These are phyloP conservation scores for Aspergillus sp. DNA, from an alignment of 2,329 filamentous ascomycete species.

Conservation along the genomic window DNA sequence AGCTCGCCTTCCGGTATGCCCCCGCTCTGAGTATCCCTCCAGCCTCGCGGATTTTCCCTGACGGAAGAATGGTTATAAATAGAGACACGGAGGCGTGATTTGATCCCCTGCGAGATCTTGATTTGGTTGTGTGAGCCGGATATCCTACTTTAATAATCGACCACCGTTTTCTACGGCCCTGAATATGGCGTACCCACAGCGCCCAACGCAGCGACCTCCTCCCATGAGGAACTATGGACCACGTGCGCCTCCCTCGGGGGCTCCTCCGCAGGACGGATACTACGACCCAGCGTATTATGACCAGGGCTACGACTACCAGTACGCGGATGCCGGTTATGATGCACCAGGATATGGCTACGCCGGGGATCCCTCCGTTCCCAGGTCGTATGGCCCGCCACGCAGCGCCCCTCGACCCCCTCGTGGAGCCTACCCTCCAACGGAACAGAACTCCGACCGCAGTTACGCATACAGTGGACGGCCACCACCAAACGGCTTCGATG, in stretches of 20 bases:
- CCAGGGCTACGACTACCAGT: conserved; percentile 24
- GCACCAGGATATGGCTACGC: conserved; percentile 26
- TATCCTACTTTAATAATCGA: not conserved
- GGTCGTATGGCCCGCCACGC: conserved; percentile 24
- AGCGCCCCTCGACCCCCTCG: conserved; percentile 32
- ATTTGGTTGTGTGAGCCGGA: too few relatives aligned
- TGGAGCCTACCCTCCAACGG: conserved; percentile 24
- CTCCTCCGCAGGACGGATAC: conserved; percentile 24
- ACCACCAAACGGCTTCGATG: conserved; percentile 21
- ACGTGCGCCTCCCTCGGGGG: conserved; percentile 20
- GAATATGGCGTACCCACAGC: conserved; percentile 38
- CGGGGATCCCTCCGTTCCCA: conserved; percentile 22
- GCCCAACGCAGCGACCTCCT: conserved; percentile 29
- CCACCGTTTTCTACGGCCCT: not conserved
- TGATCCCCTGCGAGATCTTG: not conserved
- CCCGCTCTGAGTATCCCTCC: not conserved
- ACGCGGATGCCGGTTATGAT: conserved; percentile 23
- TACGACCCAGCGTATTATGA: conserved; percentile 25
- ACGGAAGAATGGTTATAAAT: not conserved
- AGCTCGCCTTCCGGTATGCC: not conserved
- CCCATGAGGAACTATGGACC: conserved; percentile 32
- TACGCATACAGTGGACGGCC: conserved; percentile 26
- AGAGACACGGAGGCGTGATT: not conserved
- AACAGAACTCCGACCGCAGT: conserved; percentile 15
- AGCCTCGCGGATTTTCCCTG: not conserved